Conservation (phyloP, 2,329 filamentous ascomycete genomes). For the Colletotrichum plurivorum region DNA sequence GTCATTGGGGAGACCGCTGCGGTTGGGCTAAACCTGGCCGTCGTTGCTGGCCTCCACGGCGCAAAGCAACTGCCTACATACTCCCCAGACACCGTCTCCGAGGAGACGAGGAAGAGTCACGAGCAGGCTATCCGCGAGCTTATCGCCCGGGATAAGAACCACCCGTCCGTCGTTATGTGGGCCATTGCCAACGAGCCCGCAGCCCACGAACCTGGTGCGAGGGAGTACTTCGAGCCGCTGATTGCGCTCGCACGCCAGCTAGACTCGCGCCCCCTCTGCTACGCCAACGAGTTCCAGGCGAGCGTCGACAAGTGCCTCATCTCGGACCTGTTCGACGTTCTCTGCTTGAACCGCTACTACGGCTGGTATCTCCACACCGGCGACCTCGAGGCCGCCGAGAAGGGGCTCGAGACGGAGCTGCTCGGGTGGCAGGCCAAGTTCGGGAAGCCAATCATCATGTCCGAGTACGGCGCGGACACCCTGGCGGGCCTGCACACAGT, state of each 20-base stretch:
- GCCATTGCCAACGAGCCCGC: conserved; percentile 46
- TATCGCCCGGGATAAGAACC: conserved; percentile 46
- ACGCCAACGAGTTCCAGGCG: conserved; percentile 42
- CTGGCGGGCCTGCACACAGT: conserved; percentile 47
- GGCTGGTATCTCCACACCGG: conserved; percentile 47
- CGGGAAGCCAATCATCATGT: conserved; percentile 48
- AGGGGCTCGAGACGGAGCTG: conserved; percentile 44
- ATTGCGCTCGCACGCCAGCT: conserved; percentile 43
- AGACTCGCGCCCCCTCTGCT: conserved; percentile 47
- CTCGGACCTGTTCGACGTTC: conserved; percentile 46
- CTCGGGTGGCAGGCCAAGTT: conserved; percentile 44
- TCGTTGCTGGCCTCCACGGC: conserved; percentile 38
- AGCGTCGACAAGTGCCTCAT: conserved; percentile 41
- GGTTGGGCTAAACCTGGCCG: conserved; percentile 45
- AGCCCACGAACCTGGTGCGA: conserved; percentile 40
- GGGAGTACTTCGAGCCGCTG: conserved; percentile 47
- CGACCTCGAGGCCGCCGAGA: conserved; percentile 44
- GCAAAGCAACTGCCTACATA: conserved; percentile 37
- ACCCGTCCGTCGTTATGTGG: conserved; percentile 47
- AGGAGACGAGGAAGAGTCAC: conserved; percentile 42
- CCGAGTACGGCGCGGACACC: conserved; percentile 49
- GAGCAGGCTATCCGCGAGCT: conserved; percentile 45
- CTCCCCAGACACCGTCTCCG: conserved; percentile 41
- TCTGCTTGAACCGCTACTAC: conserved; percentile 48
- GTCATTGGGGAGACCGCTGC: conserved; percentile 48